Evolutionary conservation across 2,329 filamentous ascomycete genomes (phyloP).

Genomic region (Aureobasidium sp.): DNA sequence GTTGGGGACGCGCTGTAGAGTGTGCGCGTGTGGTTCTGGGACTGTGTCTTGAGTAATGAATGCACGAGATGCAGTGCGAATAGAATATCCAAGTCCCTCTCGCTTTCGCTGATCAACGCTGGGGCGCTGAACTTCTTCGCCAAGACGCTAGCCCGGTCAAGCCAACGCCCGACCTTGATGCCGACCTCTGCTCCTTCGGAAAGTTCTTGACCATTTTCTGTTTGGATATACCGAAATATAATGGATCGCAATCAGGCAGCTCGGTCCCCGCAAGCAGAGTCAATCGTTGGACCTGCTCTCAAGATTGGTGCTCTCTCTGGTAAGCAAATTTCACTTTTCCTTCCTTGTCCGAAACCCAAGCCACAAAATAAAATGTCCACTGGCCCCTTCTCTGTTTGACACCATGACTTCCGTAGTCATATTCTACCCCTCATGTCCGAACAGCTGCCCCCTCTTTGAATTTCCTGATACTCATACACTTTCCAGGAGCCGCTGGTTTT

Average conservation of each 20-base stretch:
- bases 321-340: not conserved
- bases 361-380: not conserved
- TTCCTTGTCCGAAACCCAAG: not conserved
- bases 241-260: not conserved
- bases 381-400: not conserved
- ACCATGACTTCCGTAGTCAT: not conserved
- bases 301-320: constrained; percentile 17
- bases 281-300: constrained; percentile 13
- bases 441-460: not conserved
- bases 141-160: not conserved
- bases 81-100: not conserved
- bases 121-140: constrained; percentile 8
- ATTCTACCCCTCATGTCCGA: not conserved
- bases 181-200: not conserved
- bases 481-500: constrained; percentile 59
- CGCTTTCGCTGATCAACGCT: not conserved
- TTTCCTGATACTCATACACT: not conserved
- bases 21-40: constrained; percentile 14
- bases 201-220: not conserved
- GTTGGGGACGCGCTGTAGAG: constrained; percentile 16
- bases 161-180: not conserved
- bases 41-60: not conserved
- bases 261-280: not conserved
- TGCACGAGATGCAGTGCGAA: constrained; percentile 1
- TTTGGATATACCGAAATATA: not conserved